Evolutionary conservation across 768 basidiomycete species (phyloP), one percentile per base, ranked within the genome.

Genomic region (Suillus discolor): DNA sequence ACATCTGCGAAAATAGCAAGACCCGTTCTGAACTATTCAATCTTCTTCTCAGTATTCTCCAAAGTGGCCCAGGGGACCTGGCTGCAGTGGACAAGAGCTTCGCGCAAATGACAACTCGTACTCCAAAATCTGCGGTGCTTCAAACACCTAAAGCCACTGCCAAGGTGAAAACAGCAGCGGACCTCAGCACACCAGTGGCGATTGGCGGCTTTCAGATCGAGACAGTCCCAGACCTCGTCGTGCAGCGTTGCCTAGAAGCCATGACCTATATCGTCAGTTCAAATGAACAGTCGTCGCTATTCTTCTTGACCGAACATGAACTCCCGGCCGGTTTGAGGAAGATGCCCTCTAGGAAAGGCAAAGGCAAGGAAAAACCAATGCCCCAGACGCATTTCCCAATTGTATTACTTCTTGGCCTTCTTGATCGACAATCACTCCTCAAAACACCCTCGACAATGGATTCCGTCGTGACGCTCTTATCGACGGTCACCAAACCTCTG

Each of bases 241-340:
- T 94, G 16, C 96, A 98, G 74, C 90, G 97, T 36, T 97, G 94
- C 70, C 84, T 99, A 18, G 97, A 99, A 73, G 93, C 92, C 3
- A 80, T 99, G 71, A 88, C 88, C 0, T 93, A 87, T 74, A 94
- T 99, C 69, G 96, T 97, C 75, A 86, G 83, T 64, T 83, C 88
- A 28, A 99, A 97, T 74, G 91, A 94, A 66, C 76, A 86, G 20
- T 92, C 93, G 1, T 91, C 96, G 1, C 78, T 94, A 20, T 99
- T 96, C 84, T 99, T 99, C 87, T 83, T 99, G 66, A 93, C 90
- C 1, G 97, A 99, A 77, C 95, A 98, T 69, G 97, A 99, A 69
- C 81, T 95, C 41, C 90, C 92, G 7, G 84, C 83, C n/a, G 90
- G 91, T 54, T 83, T 96, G 18, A 87, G 88, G 68, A 86, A 88